Percentiles rank a stretch among this genome's conserved stretches.
phyloP scores from a whole-genome alignment of 2,329 filamentous ascomycete genomes.

The Allantophomopsis cytisporea region DNA sequence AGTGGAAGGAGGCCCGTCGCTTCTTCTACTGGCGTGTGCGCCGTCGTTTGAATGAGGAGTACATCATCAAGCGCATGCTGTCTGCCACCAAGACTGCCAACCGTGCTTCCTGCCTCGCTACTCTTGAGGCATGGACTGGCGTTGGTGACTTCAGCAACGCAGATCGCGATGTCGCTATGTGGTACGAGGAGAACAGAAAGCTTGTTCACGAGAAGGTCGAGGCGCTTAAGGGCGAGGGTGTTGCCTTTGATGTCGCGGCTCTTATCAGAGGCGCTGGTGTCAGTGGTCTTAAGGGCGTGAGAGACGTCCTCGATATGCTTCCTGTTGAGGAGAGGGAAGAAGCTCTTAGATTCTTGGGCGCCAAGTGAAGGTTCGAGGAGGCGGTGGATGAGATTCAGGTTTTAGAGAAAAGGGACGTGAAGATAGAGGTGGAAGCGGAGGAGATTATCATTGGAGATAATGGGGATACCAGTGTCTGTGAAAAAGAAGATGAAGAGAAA shows the following conservation, averaged over 20 bases:
- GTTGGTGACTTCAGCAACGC: slow-evolving; percentile 64
- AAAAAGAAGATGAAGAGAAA: no score
- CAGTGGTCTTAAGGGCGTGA: slow-evolving; percentile 70
- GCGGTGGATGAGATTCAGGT: no score
- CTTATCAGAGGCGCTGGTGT: slow-evolving; percentile 52
- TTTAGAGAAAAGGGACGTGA: no score
- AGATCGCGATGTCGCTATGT: slow-evolving; percentile 75
- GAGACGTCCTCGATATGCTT: slow-evolving; percentile 74
- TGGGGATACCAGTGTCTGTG: no score
- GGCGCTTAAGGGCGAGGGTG: slow-evolving; percentile 61
- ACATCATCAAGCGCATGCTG: slow-evolving; percentile 83
- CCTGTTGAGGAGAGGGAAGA: slow-evolving; percentile 75
- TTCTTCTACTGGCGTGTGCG: slow-evolving; percentile 99
- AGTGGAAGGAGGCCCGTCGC: slow-evolving; percentile 79
- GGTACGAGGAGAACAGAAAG: slow-evolving; percentile 95
- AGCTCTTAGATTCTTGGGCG: slow-evolving; percentile 17
- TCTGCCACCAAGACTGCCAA: slow-evolving; percentile 25
- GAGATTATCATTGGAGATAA: no score
- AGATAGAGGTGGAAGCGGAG: no score
- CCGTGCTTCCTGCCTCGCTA: slow-evolving; percentile 56
- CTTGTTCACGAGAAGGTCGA: slow-evolving; percentile 74
- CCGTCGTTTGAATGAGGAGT: slow-evolving; percentile 91
- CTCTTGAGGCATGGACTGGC: slow-evolving; percentile 72
- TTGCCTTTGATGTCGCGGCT: slow-evolving; percentile 56
- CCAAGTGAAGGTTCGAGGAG: no score